These are phyloP conservation scores for Yamadazyma phyllophila DNA, from an alignment of 805 yeast genomes.

Conservation along the genomic window DNA sequence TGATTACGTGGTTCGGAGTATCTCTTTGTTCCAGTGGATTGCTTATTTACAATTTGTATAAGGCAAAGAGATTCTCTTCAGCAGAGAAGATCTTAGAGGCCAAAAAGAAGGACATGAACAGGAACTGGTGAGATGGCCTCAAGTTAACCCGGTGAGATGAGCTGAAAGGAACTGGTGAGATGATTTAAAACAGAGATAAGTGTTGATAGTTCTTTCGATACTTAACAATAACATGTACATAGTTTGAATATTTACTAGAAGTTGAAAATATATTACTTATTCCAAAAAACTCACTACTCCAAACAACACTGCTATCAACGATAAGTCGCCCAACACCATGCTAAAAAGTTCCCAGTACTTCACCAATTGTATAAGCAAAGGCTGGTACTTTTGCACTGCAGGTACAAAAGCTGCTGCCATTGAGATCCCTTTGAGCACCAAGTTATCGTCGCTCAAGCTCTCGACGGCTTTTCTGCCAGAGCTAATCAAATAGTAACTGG, in stretches of 20 bases:
- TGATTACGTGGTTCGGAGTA: slow-evolving; percentile 94
- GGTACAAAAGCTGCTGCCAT: slow-evolving; percentile 37
- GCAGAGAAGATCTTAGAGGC: slow-evolving; percentile 43
- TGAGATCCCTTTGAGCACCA: slow-evolving; percentile 27
- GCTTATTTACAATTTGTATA: slow-evolving; percentile 40
- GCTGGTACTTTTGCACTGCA: slow-evolving; percentile 25
- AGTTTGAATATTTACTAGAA: too few relatives aligned
- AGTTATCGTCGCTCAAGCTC: slow-evolving; percentile 23
- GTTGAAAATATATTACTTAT: not conserved
- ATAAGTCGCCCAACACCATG: slow-evolving; percentile 36
- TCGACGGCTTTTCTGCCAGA: slow-evolving; percentile 23
- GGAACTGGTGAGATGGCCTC: slow-evolving; percentile 1
- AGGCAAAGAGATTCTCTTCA: slow-evolving; percentile 26
- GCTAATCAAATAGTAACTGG: slow-evolving; percentile 31
- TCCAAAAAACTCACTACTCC: slow-evolving; percentile 28
- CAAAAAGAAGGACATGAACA: slow-evolving; percentile 37
- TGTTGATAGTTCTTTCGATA: too few relatives aligned
- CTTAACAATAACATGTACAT: too few relatives aligned
- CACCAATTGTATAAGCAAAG: slow-evolving; percentile 25
- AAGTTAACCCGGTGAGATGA: too few relatives aligned
- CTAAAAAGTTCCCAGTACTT: slow-evolving; percentile 38
- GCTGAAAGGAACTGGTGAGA: too few relatives aligned
- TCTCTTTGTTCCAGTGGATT: slow-evolving; percentile 70
- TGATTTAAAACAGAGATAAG: too few relatives aligned
- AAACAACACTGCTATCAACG: slow-evolving; percentile 36